A percentile compares a stretch with the other conserved stretches of the same genome.
Conservation (phyloP, 1,284 basidiomycete genomes). For the Leccinum subfulvum region DNA sequence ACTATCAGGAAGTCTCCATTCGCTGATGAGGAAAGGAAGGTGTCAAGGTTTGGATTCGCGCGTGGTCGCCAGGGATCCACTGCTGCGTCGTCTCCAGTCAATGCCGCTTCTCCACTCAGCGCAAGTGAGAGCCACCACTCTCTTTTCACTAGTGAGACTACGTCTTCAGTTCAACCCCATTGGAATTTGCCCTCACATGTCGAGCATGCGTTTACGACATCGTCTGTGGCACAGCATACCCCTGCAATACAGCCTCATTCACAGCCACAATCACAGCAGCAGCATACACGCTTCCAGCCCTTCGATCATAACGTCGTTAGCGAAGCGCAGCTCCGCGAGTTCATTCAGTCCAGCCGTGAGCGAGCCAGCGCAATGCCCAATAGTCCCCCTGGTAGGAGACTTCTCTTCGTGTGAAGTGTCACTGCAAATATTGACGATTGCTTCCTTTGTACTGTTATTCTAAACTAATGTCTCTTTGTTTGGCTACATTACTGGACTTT, state of each 20-base stretch:
- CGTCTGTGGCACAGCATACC: slow-evolving; percentile 50
- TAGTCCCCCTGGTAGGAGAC: slow-evolving; percentile 48
- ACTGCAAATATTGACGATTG: slow-evolving; percentile 35
- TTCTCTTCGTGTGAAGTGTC: slow-evolving; percentile 42
- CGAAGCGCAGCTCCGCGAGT: slow-evolving; percentile 71
- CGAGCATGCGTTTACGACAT: slow-evolving; percentile 44
- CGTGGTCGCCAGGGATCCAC: slow-evolving; percentile 65
- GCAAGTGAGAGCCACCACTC: slow-evolving; percentile 48
- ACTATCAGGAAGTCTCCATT: slow-evolving; percentile 31
- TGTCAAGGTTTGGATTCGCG: slow-evolving; percentile 84
- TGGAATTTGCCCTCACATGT: slow-evolving; percentile 50
- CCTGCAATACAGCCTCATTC: slow-evolving; percentile 33
- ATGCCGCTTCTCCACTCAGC: slow-evolving; percentile 56
- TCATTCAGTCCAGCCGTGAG: slow-evolving; percentile 68
- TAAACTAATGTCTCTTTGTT: slow-evolving; percentile 16
- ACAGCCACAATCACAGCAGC: slow-evolving; percentile 34
- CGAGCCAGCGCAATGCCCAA: slow-evolving; percentile 39
- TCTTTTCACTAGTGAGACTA: slow-evolving; percentile 45
- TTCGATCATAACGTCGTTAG: slow-evolving; percentile 57
- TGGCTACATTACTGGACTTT: slow-evolving; percentile 19
- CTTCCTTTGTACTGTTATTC: slow-evolving; percentile 24
- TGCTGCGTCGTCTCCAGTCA: slow-evolving; percentile 57
- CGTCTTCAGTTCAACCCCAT: slow-evolving; percentile 38
- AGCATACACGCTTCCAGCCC: slow-evolving; percentile 51
- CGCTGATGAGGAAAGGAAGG: slow-evolving; percentile 64